Evolutionary conservation across 352 stramenopile genomes (phyloP).

Genomic region (Detonula confervacea): DNA sequence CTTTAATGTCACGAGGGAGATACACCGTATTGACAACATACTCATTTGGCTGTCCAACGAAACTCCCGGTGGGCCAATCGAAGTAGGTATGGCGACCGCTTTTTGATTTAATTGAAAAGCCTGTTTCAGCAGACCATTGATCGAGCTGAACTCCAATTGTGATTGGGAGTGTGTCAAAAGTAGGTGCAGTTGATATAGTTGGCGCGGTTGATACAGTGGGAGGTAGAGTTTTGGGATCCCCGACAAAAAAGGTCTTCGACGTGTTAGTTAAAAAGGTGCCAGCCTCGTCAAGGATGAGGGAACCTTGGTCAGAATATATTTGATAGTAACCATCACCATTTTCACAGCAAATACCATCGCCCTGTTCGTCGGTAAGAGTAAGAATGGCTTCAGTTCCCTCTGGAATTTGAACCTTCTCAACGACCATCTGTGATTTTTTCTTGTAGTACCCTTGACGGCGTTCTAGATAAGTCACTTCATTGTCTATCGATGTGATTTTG

Average conservation of each 20-base stretch:
- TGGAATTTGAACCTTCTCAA: constrained; percentile 36
- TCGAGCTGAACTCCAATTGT: constrained; percentile 42
- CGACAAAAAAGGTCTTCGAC: constrained; percentile 18
- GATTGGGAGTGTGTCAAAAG: constrained; percentile 17
- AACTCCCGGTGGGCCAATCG: constrained; percentile 31
- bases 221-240: constrained; percentile 23
- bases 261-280: constrained; percentile 4
- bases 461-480: constrained; percentile 22
- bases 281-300: constrained; percentile 35
- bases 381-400: constrained; percentile 38
- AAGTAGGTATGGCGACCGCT: constrained; percentile 5
- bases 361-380: constrained; percentile 47
- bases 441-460: constrained; percentile 39
- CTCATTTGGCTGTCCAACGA: not conserved
- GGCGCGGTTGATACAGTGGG: constrained; percentile 21
- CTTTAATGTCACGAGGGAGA: constrained; percentile 23
- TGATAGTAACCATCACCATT: constrained; percentile 34
- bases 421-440: constrained; percentile 24
- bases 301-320: constrained; percentile 29
- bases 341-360: constrained; percentile 55
- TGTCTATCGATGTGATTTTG: constrained; percentile 19
- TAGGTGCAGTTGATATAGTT: constrained; percentile 16
- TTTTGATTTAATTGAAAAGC: constrained; percentile 24
- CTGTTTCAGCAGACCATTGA: constrained; percentile 43
- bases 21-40: constrained; percentile 10